Percentiles rank a stretch among this genome's conserved stretches.
Evolutionary conservation across 2,329 filamentous ascomycete genomes (phyloP).

Genomic region (Xylariaceae sp.): DNA sequence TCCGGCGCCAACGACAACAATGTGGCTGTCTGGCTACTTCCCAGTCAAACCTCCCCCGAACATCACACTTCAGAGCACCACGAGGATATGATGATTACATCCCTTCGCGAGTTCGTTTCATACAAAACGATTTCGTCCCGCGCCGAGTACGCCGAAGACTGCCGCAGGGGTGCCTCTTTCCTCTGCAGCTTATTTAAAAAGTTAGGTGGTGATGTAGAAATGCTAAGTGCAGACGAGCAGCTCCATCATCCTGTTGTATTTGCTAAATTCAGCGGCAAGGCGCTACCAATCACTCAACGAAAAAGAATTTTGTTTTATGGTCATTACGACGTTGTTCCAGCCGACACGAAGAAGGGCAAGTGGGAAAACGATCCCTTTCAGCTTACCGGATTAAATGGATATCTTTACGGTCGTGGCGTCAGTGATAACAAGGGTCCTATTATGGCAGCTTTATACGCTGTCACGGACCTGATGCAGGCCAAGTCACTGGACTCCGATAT

Average conservation of each 20-base stretch:
- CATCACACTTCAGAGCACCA: constrained; percentile 33
- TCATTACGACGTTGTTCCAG: constrained; percentile 94
- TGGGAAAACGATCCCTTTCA: constrained; percentile 87
- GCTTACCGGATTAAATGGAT: constrained; percentile 85
- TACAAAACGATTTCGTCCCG: constrained; percentile 89
- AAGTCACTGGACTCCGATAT: constrained; percentile 82
- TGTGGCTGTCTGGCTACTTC: constrained; percentile 81
- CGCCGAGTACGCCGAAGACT: constrained; percentile 82
- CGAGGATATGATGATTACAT: constrained; percentile 59
- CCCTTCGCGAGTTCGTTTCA: constrained; percentile 77
- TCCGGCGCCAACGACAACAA: constrained; percentile 91
- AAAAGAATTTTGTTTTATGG: constrained; percentile 96
- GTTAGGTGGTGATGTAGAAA: constrained; percentile 80
- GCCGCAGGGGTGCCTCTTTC: constrained; percentile 85
- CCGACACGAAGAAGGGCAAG: constrained; percentile 72
- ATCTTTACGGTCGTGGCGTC: constrained; percentile 90
- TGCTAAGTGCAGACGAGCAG: constrained; percentile 73
- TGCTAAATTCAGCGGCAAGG: constrained; percentile 78
- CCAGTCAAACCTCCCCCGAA: constrained; percentile 38
- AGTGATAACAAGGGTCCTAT: constrained; percentile 98
- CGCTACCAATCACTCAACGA: constrained; percentile 55
- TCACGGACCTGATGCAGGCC: constrained; percentile 80
- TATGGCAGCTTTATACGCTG: constrained; percentile 87
- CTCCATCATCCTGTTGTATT: constrained; percentile 85
- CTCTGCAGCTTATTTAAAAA: constrained; percentile 86